phyloP scores from a whole-genome alignment of 1,284 basidiomycete species.

The Leucoagaricus sp. region DNA sequence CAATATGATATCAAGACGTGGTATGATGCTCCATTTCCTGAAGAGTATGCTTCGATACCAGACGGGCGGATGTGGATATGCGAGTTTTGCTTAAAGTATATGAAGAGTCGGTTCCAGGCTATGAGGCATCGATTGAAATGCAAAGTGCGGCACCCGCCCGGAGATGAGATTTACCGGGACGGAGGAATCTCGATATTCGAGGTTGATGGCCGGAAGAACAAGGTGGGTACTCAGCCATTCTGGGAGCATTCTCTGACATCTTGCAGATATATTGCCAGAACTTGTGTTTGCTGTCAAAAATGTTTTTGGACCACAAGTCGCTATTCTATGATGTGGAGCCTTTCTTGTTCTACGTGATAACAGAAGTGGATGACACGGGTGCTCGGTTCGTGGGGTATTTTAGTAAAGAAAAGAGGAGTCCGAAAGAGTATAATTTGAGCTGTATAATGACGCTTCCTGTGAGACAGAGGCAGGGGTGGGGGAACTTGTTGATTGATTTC shows the following conservation, averaged over 20 bases:
- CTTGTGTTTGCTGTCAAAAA: slow-evolving; percentile 97
- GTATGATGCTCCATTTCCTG: slow-evolving; percentile 99
- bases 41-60: slow-evolving; percentile 93
- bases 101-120: slow-evolving; percentile 93
- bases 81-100: slow-evolving; percentile 98
- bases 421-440: slow-evolving; percentile 95
- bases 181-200: slow-evolving; percentile 91
- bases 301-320: slow-evolving; percentile 99
- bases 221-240: slow-evolving; percentile 45
- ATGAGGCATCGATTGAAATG: slow-evolving; percentile 92
- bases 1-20: slow-evolving; percentile 95
- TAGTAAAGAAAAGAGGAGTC: slow-evolving; percentile 97
- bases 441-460: slow-evolving; percentile 99
- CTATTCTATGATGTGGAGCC: slow-evolving; percentile 99
- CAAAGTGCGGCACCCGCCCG: slow-evolving; percentile 92
- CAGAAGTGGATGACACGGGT: slow-evolving; percentile 87
- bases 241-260: slow-evolving; percentile 13
- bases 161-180: slow-evolving; percentile 98
- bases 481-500: slow-evolving; percentile 93
- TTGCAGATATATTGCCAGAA: slow-evolving; percentile 97
- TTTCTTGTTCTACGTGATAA: slow-evolving; percentile 98
- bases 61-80: slow-evolving; percentile 96
- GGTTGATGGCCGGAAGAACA: slow-evolving; percentile 97
- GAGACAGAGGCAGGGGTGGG: slow-evolving; percentile 93
- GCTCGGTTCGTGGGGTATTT: slow-evolving; percentile 98